Conservation (phyloP, 306 rosid genomes). For the Cucurbita argyrosperma region DNA sequence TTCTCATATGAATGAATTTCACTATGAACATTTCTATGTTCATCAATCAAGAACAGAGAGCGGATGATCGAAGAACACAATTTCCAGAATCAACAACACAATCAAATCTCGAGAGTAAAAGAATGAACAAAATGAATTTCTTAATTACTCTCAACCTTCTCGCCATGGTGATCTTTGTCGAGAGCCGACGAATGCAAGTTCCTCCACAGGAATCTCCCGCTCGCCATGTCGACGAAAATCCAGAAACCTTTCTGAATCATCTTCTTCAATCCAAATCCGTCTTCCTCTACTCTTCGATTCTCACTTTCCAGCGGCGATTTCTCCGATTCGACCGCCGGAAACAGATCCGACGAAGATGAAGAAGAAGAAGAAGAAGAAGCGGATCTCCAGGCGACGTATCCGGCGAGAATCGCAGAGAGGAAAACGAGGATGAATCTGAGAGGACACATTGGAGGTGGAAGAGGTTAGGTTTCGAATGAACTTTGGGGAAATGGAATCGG, state of each 20-base stretch:
- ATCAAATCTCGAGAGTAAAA: background rate
- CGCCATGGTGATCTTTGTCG: background rate
- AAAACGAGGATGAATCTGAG: conserved; percentile 60
- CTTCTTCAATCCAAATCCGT: conserved; percentile 7
- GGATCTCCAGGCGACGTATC: conserved; percentile 50
- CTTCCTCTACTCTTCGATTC: background rate
- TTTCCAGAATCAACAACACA: background rate
- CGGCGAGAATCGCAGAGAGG: conserved; percentile 52
- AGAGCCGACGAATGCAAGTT: conserved; percentile 15
- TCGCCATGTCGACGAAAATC: conserved; percentile 66
- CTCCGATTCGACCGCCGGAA: conserved; percentile 5
- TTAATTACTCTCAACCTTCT: background rate
- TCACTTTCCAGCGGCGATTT: conserved; percentile 9
- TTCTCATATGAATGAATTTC: background rate
- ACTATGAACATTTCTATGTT: background rate
- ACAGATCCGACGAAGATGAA: background rate
- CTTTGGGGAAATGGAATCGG: background rate
- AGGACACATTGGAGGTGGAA: conserved; percentile 42
- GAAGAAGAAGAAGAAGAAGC: conserved; percentile 20
- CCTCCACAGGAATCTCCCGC: conserved; percentile 69
- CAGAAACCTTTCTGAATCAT: conserved; percentile 38
- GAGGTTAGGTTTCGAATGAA: too few species aligned
- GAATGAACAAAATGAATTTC: background rate
- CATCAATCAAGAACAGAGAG: background rate
- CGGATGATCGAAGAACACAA: background rate